phyloP scores from a whole-genome alignment of 2,329 filamentous ascomycete genomes.

The Helicocarpus griseus region DNA sequence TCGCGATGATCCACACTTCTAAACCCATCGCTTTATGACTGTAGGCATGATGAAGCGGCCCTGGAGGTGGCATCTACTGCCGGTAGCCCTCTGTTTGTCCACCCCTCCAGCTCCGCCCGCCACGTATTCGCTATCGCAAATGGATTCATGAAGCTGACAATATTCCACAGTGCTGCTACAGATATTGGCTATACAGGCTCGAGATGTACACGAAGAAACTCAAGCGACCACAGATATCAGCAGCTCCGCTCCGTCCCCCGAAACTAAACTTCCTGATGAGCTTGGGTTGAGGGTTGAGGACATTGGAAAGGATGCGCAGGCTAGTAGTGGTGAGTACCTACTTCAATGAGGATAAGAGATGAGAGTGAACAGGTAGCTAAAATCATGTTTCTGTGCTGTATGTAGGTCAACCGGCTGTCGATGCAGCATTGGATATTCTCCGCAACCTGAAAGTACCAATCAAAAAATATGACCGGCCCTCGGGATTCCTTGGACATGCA shows the following conservation, averaged over 20 bases:
- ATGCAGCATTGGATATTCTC: slow-evolving; percentile 13
- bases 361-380: not conserved
- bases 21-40: not conserved
- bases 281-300: slow-evolving; percentile 1
- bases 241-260: not conserved
- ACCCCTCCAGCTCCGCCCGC: not conserved
- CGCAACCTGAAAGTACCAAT: slow-evolving; percentile 8
- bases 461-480: slow-evolving; percentile 37
- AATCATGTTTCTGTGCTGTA: not conserved
- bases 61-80: slow-evolving; percentile 13
- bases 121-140: not conserved
- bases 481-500: slow-evolving; percentile 47
- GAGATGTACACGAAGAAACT: not conserved
- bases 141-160: not conserved
- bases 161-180: slow-evolving; percentile 7
- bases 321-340: not conserved
- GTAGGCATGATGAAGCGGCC: slow-evolving; percentile 11
- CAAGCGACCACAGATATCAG: slow-evolving; percentile 1
- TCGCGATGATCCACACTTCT: slow-evolving; percentile 4
- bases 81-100: slow-evolving; percentile 10
- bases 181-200: slow-evolving; percentile 6
- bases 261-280: slow-evolving; percentile 2
- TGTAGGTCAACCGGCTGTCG: slow-evolving; percentile 14
- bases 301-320: not conserved
- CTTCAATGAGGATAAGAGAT: not conserved